These are phyloP conservation scores for Lantana camara DNA, from an alignment of 257 asterid species.

Conservation along the genomic window DNA sequence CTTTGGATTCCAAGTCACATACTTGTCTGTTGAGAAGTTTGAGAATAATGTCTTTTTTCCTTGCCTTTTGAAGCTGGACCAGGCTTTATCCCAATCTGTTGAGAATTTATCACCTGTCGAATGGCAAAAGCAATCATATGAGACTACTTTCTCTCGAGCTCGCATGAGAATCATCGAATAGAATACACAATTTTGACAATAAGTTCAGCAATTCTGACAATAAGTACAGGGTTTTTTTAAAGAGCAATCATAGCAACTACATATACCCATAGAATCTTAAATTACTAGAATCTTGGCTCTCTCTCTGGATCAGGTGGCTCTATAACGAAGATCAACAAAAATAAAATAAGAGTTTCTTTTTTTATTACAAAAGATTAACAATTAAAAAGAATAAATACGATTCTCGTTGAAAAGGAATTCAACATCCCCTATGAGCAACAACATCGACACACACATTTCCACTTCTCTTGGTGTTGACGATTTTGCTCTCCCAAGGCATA, in stretches of 20 bases:
- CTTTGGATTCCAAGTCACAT: slow-evolving; percentile 91
- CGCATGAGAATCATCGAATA: no score
- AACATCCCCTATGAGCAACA: no score
- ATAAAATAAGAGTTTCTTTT: slow-evolving; percentile 3
- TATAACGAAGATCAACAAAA: neutral
- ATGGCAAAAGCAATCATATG: neutral
- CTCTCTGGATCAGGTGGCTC: no score
- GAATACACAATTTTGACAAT: no score
- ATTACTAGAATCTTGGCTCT: neutral
- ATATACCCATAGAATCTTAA: neutral
- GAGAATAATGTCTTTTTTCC: slow-evolving; percentile 76
- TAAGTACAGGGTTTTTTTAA: neutral
- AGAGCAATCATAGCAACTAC: neutral
- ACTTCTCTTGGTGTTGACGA: no score
- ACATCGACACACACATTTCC: no score
- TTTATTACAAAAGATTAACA: no score
- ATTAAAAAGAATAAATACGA: no score
- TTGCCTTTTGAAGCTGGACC: slow-evolving; percentile 84
- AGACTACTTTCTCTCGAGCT: neutral
- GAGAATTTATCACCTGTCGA: slow-evolving; percentile 65
- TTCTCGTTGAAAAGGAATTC: no score
- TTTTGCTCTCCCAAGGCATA: no score
- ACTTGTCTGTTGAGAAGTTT: slow-evolving; percentile 72
- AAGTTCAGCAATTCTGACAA: no score
- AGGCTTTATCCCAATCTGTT: slow-evolving; percentile 95